Evolutionary conservation across 1,284 basidiomycete species (phyloP).

Genomic region (Melampsora larici-populina): DNA sequence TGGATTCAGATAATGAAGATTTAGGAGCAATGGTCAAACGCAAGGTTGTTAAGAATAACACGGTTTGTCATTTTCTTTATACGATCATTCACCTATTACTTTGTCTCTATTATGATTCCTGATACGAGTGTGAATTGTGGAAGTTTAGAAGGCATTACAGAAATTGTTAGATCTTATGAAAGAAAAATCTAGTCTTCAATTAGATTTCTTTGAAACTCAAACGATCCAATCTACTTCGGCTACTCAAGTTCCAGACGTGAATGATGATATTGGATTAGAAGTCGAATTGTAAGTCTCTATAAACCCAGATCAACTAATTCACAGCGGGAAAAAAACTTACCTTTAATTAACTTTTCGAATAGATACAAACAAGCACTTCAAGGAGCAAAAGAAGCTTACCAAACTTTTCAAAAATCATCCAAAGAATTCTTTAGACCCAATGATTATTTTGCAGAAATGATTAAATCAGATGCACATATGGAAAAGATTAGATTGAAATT

Average conservation of each 20-base stretch:
- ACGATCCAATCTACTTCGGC: conserved; percentile 14
- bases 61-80: not conserved
- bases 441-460: conserved; percentile 99
- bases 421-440: conserved; percentile 78
- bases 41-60: not conserved
- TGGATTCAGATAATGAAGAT: conserved; percentile 1
- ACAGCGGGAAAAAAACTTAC: not conserved
- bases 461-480: conserved; percentile 97
- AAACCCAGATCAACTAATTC: not conserved
- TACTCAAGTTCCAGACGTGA: conserved; percentile 26
- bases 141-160: not conserved
- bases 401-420: conserved; percentile 66
- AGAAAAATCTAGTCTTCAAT: conserved; percentile 8
- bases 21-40: conserved; percentile 4
- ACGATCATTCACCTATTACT: not conserved
- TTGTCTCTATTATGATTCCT: not conserved
- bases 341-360: not conserved
- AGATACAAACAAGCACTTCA: conserved; percentile 96
- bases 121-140: not conserved
- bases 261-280: conserved; percentile 39
- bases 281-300: conserved; percentile 34
- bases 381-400: conserved; percentile 69
- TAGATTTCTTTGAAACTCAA: conserved; percentile 43
- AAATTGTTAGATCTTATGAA: not conserved
- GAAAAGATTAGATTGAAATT: conserved; percentile 87